These are phyloP conservation scores for Plasmodium ovale DNA, from an alignment of 169 alveolate genomes.

Conservation along the genomic window DNA sequence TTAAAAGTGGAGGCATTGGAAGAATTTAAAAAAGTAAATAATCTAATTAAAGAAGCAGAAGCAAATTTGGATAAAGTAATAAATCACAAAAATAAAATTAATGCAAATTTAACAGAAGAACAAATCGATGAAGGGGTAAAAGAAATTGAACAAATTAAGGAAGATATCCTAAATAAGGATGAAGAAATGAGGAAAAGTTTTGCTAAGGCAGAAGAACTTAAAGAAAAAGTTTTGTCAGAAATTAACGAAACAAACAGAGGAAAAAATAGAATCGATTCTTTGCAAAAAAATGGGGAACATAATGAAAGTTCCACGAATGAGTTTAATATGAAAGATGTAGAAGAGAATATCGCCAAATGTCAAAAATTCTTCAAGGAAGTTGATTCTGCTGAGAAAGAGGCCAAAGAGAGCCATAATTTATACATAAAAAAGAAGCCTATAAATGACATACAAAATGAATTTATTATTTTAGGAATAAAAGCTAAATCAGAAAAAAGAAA, in stretches of 20 bases:
- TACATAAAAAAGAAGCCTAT: not conserved
- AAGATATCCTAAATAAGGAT: not conserved
- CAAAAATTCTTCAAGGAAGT: not conserved
- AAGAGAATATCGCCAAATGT: not conserved
- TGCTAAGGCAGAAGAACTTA: not conserved
- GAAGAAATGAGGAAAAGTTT: not conserved
- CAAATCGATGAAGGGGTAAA: conserved; percentile 6
- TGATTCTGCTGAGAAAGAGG: not conserved
- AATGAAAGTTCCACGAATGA: no score
- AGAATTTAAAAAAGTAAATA: not conserved
- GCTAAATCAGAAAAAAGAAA: conserved; percentile 18
- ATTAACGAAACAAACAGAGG: not conserved
- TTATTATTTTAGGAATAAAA: conserved; percentile 8
- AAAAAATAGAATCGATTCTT: conserved; percentile 7
- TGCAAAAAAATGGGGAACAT: not conserved
- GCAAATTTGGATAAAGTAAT: not conserved
- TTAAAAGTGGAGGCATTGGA: not conserved
- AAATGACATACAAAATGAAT: not conserved
- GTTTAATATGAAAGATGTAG: not conserved
- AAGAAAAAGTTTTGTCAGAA: conserved; percentile 4
- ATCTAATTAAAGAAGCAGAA: not conserved
- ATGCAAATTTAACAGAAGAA: not conserved
- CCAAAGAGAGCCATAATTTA: not conserved
- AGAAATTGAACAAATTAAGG: not conserved
- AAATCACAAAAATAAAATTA: not conserved